Evolutionary conservation across 2,329 filamentous ascomycete species (phyloP), one percentile per base, ranked within the genome.

Genomic region (Pestalotiopsis sp.): DNA sequence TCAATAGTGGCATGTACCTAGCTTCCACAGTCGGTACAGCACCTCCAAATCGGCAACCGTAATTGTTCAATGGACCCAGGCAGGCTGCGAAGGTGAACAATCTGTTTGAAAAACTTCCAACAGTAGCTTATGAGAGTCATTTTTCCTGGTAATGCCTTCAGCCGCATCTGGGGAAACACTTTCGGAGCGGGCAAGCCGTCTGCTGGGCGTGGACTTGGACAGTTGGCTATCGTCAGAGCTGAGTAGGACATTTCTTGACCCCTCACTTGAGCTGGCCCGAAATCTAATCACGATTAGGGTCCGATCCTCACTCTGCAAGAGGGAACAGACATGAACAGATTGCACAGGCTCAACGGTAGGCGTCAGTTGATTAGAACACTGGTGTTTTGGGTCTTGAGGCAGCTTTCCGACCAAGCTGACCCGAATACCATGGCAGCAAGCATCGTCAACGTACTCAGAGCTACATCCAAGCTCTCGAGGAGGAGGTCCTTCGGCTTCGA

Each of bases 361-460:
- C 26, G 4, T n/a, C 40, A 14, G 2, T 11, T 22, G 13, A 20
- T 40, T 61, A 58, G 26, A 26, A 26, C 4, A 26, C 26, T 26
- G 26, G 26, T 26, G 26, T 26, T 26, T 26, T 26, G 26, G 3
- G 5, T 26, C 26, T 26, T 4, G 26, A 26, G 26, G 26, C 26
- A 26, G 4, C 26, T 4, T 4, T 26, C 26, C 26, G 26, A 26
- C 26, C 26, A 26, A 26, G 26, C 26, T 26, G 5, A 26, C 1
- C 26, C 26, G 4, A 5, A 35, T 17, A 44, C 30, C 13, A 30
- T 13, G 13, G 20, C 20, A 64, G 61, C 2, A 64, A 64, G 13
- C 61, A 64, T 20, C 61, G 61, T n/a, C 61, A 64, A 39, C n/a
- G 61, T 6, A 64, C 61, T 14, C 61, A 64, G 40, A 64, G 40